Conservation (phyloP, 108 stramenopile genomes). For the Cyclotella distinguenda region DNA sequence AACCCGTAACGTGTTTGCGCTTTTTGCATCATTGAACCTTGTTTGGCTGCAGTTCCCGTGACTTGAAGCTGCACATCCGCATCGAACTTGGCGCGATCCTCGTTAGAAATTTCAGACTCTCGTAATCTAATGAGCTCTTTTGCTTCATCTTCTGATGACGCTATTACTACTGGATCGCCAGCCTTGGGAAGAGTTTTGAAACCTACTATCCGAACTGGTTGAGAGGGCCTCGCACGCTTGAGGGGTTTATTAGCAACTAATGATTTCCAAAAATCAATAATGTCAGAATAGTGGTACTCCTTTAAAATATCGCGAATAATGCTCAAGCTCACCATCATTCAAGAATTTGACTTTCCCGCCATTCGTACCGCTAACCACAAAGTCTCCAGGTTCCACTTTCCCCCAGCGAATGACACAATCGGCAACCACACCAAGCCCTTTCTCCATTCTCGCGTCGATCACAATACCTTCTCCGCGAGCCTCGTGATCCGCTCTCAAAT, state of each 20-base stretch:
- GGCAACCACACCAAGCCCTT: constrained; percentile 80
- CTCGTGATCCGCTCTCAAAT: constrained; percentile 76
- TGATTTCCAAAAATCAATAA: not conserved
- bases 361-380: constrained; percentile 75
- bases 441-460: constrained; percentile 80
- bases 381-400: constrained; percentile 61
- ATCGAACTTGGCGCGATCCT: constrained; percentile 39
- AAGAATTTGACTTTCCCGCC: constrained; percentile 70
- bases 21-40: constrained; percentile 45
- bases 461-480: constrained; percentile 81
- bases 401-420: constrained; percentile 85
- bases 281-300: not conserved
- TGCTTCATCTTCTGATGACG: constrained; percentile 68
- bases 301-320: not conserved
- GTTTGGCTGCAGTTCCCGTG: constrained; percentile 43
- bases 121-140: constrained; percentile 63
- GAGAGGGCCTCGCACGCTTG: constrained; percentile 67
- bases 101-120: constrained; percentile 43
- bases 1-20: constrained; percentile 36
- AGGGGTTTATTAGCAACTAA: constrained; percentile 57
- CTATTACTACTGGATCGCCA: constrained; percentile 77
- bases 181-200: constrained; percentile 82
- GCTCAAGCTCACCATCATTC: constrained; percentile 58
- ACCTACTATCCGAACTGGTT: constrained; percentile 82
- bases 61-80: constrained; percentile 37